Conservation (phyloP, 129 eudicot genomes). For the Glebionis coronaria region DNA sequence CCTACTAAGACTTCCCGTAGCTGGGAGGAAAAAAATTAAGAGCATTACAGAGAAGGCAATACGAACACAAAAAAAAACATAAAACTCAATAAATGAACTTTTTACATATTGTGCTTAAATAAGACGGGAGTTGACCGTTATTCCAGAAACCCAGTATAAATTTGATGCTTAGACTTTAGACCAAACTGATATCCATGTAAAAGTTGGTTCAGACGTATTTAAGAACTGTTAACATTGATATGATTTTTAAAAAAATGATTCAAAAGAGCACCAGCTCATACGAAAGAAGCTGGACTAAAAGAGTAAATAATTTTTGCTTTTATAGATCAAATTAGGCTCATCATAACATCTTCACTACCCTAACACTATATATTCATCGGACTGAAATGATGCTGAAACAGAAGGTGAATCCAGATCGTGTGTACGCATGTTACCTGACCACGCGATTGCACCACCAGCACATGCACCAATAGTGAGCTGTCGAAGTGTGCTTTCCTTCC, state of each 20-base stretch:
- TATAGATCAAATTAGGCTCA: background rate
- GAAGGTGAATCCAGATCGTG: background rate
- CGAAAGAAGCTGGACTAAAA: no score
- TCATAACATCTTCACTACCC: background rate
- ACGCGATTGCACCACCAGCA: slow-evolving; percentile 46
- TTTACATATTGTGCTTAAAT: background rate
- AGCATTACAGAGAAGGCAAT: slow-evolving; percentile 6
- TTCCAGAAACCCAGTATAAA: no score
- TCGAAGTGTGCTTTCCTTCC: slow-evolving; percentile 46
- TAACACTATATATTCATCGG: background rate
- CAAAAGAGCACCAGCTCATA: no score
- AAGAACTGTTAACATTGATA: no score
- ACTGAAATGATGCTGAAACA: background rate
- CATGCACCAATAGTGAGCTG: slow-evolving; percentile 53
- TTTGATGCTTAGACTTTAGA: no score
- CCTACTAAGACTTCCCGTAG: slow-evolving; percentile 40
- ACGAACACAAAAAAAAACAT: slow-evolving; percentile 7
- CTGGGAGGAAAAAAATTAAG: slow-evolving; percentile 32
- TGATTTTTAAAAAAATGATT: no score
- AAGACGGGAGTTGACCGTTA: no score
- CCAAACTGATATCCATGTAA: no score
- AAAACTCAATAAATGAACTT: background rate
- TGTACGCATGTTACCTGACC: slow-evolving; percentile 50
- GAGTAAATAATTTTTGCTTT: background rate
- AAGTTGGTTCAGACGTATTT: no score